Evolutionary conservation across 208 protist genomes (phyloP).

Genomic region (Crithidia sp.): DNA sequence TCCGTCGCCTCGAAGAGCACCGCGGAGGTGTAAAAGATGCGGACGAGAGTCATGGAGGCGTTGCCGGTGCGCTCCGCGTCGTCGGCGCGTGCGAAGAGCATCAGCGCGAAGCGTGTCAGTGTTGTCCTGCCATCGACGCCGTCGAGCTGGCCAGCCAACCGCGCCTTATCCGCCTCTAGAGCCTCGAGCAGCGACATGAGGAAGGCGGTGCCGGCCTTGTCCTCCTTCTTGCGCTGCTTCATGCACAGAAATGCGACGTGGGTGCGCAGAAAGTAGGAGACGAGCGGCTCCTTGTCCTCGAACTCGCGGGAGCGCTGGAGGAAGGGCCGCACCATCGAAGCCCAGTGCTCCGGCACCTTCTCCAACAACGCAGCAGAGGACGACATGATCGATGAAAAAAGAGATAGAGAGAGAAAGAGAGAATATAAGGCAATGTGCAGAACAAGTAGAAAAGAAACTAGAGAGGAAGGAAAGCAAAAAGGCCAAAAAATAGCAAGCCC

Average conservation of each 20-base stretch:
- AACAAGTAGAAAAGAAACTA: background rate
- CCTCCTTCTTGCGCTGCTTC: conserved; percentile 48
- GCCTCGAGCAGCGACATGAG: conserved; percentile 52
- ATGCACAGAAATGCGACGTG: conserved; percentile 71
- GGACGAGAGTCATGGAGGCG: conserved; percentile 56
- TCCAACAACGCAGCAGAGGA: conserved; percentile 15
- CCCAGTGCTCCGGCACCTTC: conserved; percentile 58
- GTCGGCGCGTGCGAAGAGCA: conserved; percentile 81
- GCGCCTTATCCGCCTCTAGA: conserved; percentile 53
- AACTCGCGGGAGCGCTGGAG: conserved; percentile 80
- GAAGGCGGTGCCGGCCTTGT: conserved; percentile 56
- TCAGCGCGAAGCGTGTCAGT: conserved; percentile 66
- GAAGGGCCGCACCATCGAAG: conserved; percentile 54
- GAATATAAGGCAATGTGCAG: no score
- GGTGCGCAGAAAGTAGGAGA: conserved; percentile 76
- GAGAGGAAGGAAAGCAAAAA: background rate
- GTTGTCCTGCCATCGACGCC: conserved; percentile 61
- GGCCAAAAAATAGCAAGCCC: background rate
- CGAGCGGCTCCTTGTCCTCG: conserved; percentile 47
- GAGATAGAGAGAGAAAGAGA: background rate
- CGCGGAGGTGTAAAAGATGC: conserved; percentile 71
- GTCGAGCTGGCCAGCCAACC: conserved; percentile 41
- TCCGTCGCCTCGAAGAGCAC: conserved; percentile 80
- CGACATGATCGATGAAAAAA: conserved; percentile 22
- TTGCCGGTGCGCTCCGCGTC: conserved; percentile 68